phyloP scores from a whole-genome alignment of 805 yeast species.

The Tetrapisispora pingtungensis region DNA sequence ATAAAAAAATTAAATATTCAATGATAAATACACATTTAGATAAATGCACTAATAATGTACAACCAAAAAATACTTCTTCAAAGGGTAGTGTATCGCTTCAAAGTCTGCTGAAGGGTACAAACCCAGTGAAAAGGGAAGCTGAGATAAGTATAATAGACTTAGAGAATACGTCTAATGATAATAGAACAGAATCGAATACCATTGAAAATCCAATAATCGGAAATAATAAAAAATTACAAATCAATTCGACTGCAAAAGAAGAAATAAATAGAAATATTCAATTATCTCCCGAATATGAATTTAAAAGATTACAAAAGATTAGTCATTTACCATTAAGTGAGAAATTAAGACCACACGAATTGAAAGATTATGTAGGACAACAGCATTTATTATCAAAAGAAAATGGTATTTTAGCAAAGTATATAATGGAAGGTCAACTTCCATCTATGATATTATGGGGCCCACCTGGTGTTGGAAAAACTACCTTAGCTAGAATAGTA shows the following conservation, averaged over 20 bases:
- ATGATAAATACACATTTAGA: conserved; percentile 26
- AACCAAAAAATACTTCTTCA: not conserved
- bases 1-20: conserved; percentile 16
- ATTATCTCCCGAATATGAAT: conserved; percentile 11
- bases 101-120: conserved; percentile 9
- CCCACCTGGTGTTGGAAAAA: conserved; percentile 89
- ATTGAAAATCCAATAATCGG: not conserved
- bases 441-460: conserved; percentile 93
- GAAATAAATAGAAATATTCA: not conserved
- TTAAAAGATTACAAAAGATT: conserved; percentile 20
- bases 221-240: conserved; percentile 6
- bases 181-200: not conserved
- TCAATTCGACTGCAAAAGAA: not conserved
- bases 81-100: conserved; percentile 12
- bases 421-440: conserved; percentile 47
- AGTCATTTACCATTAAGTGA: conserved; percentile 54
- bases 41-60: conserved; percentile 10
- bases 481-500: conserved; percentile 62
- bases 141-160: not conserved
- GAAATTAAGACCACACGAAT: conserved; percentile 61
- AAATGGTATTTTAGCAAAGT: conserved; percentile 56
- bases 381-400: conserved; percentile 53
- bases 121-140: not conserved
- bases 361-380: conserved; percentile 79
- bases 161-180: not conserved